Evolutionary conservation across 2,329 filamentous ascomycete species (phyloP), one percentile per base, ranked within the genome.

Genomic region (Botrytis cinerea): DNA sequence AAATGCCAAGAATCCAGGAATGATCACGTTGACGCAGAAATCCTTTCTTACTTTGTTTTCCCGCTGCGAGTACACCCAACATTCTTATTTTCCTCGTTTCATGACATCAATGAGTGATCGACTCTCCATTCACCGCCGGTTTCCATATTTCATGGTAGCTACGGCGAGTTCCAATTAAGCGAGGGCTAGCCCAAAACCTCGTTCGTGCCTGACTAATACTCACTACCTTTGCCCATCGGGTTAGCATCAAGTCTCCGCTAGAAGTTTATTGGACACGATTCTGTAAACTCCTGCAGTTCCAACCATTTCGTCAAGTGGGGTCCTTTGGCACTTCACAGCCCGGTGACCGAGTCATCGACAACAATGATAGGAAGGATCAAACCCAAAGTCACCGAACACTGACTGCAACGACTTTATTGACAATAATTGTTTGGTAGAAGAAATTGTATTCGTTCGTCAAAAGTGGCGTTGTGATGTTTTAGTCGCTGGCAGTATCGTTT

Each of bases 341-440:
- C 54, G 54, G 54, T 59, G 54, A 59, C 54, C 54, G 54, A 59
- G 54, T 59, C 54, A 59, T 59, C 54, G 54, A 59, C 54, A 28
- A 59, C 54, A 59, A 59, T 59, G 54, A 59, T 59, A 59, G 54
- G 54, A 59, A 59, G 54, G 54, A 59, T 59, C 54, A 59, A 59
- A 59, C 54, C 54, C 54, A 59, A 59, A 59, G 54, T 59, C 54
- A 59, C 54, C 54, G 54, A 59, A 59, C 54, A 59, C 54, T 59
- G 54, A 59, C 54, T 59, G 54, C 54, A 59, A 59, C 28, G 54
- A 59, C 54, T 59, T 59, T 59, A 59, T 59, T 59, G 54, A 59
- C 54, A 59, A 59, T 59, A 59, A 59, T 59, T 59, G 54, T 59
- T 59, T 59, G 54, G 54, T 59, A 59, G 54, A 59, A 59, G 54